Evolutionary conservation across 768 basidiomycete species (phyloP).

Genomic region (Rubroboletus pulcherrimus): DNA sequence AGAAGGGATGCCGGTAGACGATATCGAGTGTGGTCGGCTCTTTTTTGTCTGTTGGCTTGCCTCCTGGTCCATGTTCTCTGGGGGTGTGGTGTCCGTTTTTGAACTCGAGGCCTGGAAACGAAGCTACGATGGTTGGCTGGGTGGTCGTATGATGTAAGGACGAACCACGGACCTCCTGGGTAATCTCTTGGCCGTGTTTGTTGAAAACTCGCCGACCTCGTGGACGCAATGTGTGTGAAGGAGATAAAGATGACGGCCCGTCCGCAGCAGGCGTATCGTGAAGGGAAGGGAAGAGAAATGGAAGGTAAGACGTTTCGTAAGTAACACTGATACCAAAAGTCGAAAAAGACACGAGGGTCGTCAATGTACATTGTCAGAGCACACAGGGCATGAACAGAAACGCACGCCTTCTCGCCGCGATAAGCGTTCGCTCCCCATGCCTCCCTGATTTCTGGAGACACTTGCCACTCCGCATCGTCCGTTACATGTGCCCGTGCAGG

Average conservation of each 20-base stretch:
- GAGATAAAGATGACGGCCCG: slow-evolving; percentile 19
- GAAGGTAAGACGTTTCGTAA: slow-evolving; percentile 63
- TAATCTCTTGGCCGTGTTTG: slow-evolving; percentile 47
- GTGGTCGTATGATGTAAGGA: slow-evolving; percentile 18
- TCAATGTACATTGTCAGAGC: slow-evolving; percentile 20
- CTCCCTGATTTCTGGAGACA: slow-evolving; percentile 48
- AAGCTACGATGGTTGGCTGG: slow-evolving; percentile 14
- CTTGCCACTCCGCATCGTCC: slow-evolving; percentile 66
- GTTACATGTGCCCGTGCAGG: slow-evolving; percentile 51
- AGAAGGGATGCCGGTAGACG: slow-evolving; percentile 9
- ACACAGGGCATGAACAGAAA: slow-evolving; percentile 6
- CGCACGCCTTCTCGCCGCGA: slow-evolving; percentile 28
- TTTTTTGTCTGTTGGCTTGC: slow-evolving; percentile 24
- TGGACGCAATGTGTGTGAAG: slow-evolving; percentile 24
- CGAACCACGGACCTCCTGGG: slow-evolving; percentile 21
- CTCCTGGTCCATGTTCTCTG: slow-evolving; percentile 11
- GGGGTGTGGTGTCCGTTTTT: slow-evolving; percentile 4
- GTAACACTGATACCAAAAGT: slow-evolving; percentile 30
- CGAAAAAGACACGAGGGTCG: slow-evolving; percentile 4
- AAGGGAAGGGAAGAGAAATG: slow-evolving; percentile 53
- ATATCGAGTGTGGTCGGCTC: slow-evolving; percentile 22
- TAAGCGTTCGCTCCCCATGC: slow-evolving; percentile 43
- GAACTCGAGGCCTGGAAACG: slow-evolving; percentile 19
- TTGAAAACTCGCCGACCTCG: slow-evolving; percentile 53
- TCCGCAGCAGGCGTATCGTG: slow-evolving; percentile 23